phyloP scores from a whole-genome alignment of 2,329 filamentous ascomycete species.

The Fusarium musae region DNA sequence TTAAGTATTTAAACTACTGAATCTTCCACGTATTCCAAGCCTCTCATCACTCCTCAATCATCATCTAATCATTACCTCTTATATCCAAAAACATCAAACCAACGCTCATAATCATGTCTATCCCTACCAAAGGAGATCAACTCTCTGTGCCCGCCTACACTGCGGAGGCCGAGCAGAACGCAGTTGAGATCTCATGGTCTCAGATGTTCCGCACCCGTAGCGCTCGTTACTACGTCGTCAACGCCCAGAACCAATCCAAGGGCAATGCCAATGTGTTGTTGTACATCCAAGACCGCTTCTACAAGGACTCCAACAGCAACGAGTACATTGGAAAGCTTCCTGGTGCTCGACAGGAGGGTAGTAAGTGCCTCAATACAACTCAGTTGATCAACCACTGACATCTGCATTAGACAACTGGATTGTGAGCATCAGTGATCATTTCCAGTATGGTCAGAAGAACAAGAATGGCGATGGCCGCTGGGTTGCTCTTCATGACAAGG shows the following conservation, averaged over 20 bases:
- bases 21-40: accelerated
- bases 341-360: conserved; percentile 15
- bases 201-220: conserved; percentile 17
- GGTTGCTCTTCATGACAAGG: conserved; percentile 30
- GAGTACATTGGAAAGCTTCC: conserved; percentile 23
- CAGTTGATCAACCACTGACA: no score
- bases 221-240: conserved; percentile 29
- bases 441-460: conserved; percentile 38
- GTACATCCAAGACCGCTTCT: conserved; percentile 27
- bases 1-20: neutral
- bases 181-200: conserved; percentile 21
- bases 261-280: conserved; percentile 16
- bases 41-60: no score
- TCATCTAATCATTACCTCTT: no score
- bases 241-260: conserved; percentile 26
- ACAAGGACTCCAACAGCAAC: conserved; percentile 10
- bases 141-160: conserved; percentile 23
- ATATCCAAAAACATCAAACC: no score
- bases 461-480: conserved; percentile 22
- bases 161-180: conserved; percentile 13
- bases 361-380: no score
- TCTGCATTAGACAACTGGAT: neutral
- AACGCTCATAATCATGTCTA: conserved; percentile 17
- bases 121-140: conserved; percentile 8
- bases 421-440: conserved; percentile 17